Evolutionary conservation across 257 asterid genomes (phyloP).

Genomic region (Solanum lycopersicoides): DNA sequence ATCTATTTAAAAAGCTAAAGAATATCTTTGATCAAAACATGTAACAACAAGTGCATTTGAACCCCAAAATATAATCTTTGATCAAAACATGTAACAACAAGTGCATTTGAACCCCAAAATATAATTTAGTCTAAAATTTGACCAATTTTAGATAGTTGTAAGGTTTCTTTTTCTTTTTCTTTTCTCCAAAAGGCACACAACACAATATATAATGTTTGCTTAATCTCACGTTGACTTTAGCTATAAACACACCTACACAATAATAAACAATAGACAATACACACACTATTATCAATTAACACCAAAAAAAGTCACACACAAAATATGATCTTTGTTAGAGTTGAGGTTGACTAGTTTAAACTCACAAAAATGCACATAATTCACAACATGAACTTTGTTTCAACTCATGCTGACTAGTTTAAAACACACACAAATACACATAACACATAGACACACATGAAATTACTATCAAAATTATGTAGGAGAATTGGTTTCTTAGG

Average conservation of each 20-base stretch:
- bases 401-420: neutral
- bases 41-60: no score
- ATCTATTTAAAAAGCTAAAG: no score
- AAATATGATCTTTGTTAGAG: neutral
- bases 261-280: neutral
- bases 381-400: neutral
- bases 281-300: neutral
- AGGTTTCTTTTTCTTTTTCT: neutral
- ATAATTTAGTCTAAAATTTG: neutral
- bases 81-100: no score
- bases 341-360: neutral
- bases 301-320: neutral
- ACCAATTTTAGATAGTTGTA: neutral
- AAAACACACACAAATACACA: neutral
- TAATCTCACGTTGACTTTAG: neutral
- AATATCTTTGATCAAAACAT: no score
- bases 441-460: neutral
- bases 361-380: neutral
- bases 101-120: neutral
- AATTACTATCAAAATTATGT: neutral
- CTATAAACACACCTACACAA: neutral
- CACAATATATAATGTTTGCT: neutral
- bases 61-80: neutral
- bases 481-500: neutral
- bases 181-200: neutral